Evolutionary conservation across 352 stramenopile genomes (phyloP).

Genomic region (Peronospora farinosa): DNA sequence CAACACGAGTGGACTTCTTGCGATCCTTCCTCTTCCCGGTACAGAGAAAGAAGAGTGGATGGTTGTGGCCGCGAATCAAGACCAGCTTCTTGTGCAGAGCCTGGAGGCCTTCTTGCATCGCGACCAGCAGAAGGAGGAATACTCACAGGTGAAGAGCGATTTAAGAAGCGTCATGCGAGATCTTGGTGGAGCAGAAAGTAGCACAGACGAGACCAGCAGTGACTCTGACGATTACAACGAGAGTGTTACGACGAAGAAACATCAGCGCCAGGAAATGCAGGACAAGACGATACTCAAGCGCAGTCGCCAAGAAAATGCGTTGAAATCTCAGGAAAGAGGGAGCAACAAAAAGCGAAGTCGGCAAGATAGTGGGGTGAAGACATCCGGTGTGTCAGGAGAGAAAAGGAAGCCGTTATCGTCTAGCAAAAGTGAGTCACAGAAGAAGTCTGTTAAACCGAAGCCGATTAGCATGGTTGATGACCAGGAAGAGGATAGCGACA

Average conservation of each 20-base stretch:
- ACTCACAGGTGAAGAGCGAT: constrained; percentile 39
- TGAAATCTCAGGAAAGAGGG: constrained; percentile 15
- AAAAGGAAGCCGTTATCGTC: constrained; percentile 8
- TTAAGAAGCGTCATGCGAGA: constrained; percentile 40
- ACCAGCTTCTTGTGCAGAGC: constrained; percentile 64
- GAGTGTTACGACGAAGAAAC: constrained; percentile 16
- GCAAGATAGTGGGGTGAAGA: constrained; percentile 7
- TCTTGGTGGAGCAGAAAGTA: constrained; percentile 30
- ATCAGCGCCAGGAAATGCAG: constrained; percentile 14
- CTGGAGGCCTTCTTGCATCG: constrained; percentile 59
- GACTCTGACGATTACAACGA: constrained; percentile 19
- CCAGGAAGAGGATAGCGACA: constrained; percentile 2
- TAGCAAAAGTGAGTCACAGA: constrained; percentile 10
- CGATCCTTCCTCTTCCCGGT: constrained; percentile 49
- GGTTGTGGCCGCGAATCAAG: constrained; percentile 65
- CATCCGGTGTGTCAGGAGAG: constrained; percentile 2
- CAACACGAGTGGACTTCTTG: constrained; percentile 60
- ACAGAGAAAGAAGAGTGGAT: constrained; percentile 67
- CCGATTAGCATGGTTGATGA: constrained; percentile 5
- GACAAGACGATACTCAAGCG: constrained; percentile 20
- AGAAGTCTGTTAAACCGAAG: constrained; percentile 14
- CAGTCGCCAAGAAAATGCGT: constrained; percentile 9
- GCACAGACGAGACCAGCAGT: constrained; percentile 21
- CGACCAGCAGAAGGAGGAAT: constrained; percentile 46
- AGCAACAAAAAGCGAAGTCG: constrained; percentile 22